Conservation (phyloP, 176 grass and related monocot genomes). For the Hordeum vulgare region MorexV3_pseudomolecules_assembly NC_058523.1:460959475-460959974, state of each 20-base stretch:
- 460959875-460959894: constrained; percentile 48
- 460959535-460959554: constrained; percentile 73
- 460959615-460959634: constrained; percentile 60
- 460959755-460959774: background rate
- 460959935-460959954: background rate
- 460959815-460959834: constrained; percentile 19
- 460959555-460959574: constrained; percentile 80
- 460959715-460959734: constrained; percentile 9
- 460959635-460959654: constrained; percentile 52
- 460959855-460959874: background rate
- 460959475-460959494: constrained; percentile 55
- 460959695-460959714: background rate
- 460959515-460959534: constrained; percentile 76
- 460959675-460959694: constrained; percentile 55
- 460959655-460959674: constrained; percentile 78
- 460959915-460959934: background rate
- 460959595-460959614: constrained; percentile 52
- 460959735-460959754: constrained; percentile 18
- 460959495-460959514: constrained; percentile 78
- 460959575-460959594: constrained; percentile 78
- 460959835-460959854: constrained; percentile 33
- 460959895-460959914: constrained; percentile 29
- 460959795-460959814: constrained; percentile 12
- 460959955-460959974: background rate
- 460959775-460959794: constrained; percentile 25